Conservation (phyloP, 257 asterid species). For the Petrea volubilis region DNA sequence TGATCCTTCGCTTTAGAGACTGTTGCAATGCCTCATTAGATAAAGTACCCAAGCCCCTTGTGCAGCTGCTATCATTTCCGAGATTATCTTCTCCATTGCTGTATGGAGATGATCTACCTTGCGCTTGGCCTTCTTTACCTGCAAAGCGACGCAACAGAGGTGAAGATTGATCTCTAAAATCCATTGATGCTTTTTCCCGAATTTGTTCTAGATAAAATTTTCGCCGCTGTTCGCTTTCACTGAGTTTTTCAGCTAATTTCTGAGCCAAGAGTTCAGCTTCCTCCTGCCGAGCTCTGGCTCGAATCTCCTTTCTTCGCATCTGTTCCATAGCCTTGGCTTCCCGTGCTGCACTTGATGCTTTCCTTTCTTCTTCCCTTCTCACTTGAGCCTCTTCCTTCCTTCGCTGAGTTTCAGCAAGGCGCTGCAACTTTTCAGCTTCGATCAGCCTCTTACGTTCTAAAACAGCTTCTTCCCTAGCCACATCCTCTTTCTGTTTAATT, state of each 20-base stretch:
- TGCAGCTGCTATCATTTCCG: conserved; percentile 43
- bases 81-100: conserved; percentile 60
- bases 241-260: conserved; percentile 89
- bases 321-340: conserved; percentile 96
- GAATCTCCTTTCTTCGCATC: conserved; percentile 85
- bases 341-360: conserved; percentile 97
- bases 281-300: conserved; percentile 94
- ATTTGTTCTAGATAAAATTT: conserved; percentile 94
- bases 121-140: conserved; percentile 73
- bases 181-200: conserved; percentile 97
- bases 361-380: conserved; percentile 97
- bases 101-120: conserved; percentile 52
- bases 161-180: conserved; percentile 97
- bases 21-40: conserved; percentile 61
- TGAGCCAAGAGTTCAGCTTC: conserved; percentile 99
- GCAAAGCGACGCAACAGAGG: conserved; percentile 83
- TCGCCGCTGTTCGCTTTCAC: conserved; percentile 94
- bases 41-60: conserved; percentile 45
- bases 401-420: conserved; percentile 88
- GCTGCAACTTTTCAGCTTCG: conserved; percentile 97
- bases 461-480: conserved; percentile 99
- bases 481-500: conserved; percentile 90
- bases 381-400: conserved; percentile 98
- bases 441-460: conserved; percentile 88
- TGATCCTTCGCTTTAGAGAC: conserved; percentile 75